A percentile compares a stretch with the other conserved stretches of the same genome.
These are phyloP conservation scores for Hypoxylon intermedium DNA, from an alignment of 495 filamentous ascomycete genomes.

Conservation along the genomic window DNA sequence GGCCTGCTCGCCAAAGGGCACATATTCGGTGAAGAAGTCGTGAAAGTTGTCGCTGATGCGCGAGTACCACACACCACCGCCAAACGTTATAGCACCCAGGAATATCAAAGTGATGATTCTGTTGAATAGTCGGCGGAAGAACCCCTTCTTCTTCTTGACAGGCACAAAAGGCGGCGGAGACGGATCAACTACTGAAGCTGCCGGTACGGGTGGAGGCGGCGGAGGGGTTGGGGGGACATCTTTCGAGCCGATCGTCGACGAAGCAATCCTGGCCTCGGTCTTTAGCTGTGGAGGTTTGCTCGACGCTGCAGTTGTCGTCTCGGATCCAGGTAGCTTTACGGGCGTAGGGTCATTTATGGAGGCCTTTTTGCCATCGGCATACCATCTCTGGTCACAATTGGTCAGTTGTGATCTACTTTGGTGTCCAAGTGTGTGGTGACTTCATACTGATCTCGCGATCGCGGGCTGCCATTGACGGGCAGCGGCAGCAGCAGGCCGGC, in stretches of 20 bases:
- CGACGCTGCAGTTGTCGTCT: conserved; percentile 59
- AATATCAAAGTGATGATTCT: conserved; percentile 76
- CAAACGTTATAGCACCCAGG: conserved; percentile 78
- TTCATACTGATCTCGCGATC: conserved; percentile 47
- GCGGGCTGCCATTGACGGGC: conserved; percentile 64
- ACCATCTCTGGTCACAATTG: conserved; percentile 58
- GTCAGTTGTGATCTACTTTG: conserved; percentile 5
- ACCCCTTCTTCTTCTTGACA: conserved; percentile 69
- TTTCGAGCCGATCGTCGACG: conserved; percentile 65
- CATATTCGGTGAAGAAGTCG: conserved; percentile 97
- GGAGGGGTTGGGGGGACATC: conserved; percentile 68
- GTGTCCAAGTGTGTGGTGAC: conserved; percentile 12
- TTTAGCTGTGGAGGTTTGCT: conserved; percentile 56
- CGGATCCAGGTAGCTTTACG: conserved; percentile 63
- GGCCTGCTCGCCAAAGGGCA: conserved; percentile 92
- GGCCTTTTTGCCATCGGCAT: conserved; percentile 63
- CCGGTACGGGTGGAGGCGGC: conserved; percentile 49
- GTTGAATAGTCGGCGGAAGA: conserved; percentile 70
- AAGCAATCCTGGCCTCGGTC: conserved; percentile 47
- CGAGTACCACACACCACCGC: conserved; percentile 87
- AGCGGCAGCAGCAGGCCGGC: conserved; percentile 53
- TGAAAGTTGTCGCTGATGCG: conserved; percentile 96
- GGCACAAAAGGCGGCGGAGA: conserved; percentile 56
- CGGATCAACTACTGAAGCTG: conserved; percentile 26
- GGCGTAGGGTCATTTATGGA: conserved; percentile 57